Evolutionary conservation across 1,139 yeast species (phyloP).

Genomic region (Geotrichum siamense): DNA sequence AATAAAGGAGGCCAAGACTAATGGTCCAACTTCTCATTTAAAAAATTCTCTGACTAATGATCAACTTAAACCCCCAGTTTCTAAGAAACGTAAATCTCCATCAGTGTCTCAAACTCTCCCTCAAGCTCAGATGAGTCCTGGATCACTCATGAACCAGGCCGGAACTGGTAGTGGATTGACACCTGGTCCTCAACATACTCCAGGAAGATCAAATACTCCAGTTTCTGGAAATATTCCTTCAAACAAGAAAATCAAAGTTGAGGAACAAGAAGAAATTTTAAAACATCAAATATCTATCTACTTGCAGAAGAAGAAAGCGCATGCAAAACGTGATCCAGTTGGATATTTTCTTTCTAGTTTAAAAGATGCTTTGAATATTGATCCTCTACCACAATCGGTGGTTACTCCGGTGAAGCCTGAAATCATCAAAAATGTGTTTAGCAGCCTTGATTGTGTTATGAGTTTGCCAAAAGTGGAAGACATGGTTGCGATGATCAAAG

Average conservation of each 20-base stretch:
- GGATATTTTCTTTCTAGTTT: conserved; percentile 27
- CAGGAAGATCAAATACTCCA: conserved; percentile 6
- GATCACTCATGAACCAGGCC: conserved; percentile 1
- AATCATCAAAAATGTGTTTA: conserved; percentile 19
- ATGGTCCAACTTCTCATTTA: conserved; percentile 24
- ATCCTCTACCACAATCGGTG: conserved; percentile 3
- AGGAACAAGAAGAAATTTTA: conserved; percentile 20
- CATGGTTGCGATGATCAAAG: no score
- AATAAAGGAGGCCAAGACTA: no score
- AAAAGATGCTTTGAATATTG: conserved; percentile 30
- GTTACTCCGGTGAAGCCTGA: conserved; percentile 2
- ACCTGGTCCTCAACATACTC: conserved; percentile 17
- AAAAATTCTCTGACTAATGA: conserved; percentile 27
- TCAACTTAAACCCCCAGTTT: conserved; percentile 29
- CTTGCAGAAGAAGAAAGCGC: conserved; percentile 24
- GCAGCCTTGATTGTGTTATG: conserved; percentile 26
- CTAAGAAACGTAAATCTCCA: conserved; percentile 26
- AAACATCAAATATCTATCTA: conserved; percentile 19
- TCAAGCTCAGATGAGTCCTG: conserved; percentile 10
- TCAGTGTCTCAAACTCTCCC: conserved; percentile 11
- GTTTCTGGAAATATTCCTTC: not conserved
- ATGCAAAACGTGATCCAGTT: conserved; percentile 27
- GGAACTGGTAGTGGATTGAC: no score
- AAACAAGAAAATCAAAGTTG: conserved; percentile 26
- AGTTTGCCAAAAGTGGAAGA: no score